A percentile compares a stretch with the other conserved stretches of the same genome.
Conservation (phyloP, 495 filamentous ascomycete genomes). For the Lophiotrema nucula region DNA sequence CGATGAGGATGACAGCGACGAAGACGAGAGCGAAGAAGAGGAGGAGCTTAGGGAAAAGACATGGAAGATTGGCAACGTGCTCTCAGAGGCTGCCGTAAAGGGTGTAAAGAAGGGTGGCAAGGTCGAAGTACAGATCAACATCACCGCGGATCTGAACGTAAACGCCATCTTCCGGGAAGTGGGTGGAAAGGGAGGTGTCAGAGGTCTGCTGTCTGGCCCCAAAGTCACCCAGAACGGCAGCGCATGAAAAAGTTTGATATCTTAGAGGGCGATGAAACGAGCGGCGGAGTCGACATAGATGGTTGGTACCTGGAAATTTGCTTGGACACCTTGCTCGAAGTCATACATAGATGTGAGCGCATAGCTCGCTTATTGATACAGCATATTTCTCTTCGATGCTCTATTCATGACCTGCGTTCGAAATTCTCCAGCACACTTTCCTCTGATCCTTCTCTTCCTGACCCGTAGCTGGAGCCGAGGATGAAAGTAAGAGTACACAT, state of each 20-base stretch:
- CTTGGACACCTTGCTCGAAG: too few species aligned
- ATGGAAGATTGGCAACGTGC: conserved; percentile 81
- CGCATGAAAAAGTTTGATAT: conserved; percentile 36
- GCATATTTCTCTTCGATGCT: too few species aligned
- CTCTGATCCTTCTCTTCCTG: too few species aligned
- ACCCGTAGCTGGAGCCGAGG: too few species aligned
- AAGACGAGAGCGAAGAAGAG: conserved; percentile 70
- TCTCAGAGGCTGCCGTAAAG: conserved; percentile 83
- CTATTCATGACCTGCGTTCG: too few species aligned
- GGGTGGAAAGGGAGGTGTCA: conserved; percentile 78
- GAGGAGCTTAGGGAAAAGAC: conserved; percentile 85
- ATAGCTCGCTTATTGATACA: too few species aligned
- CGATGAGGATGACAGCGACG: conserved; percentile 64
- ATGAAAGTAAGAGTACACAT: too few species aligned
- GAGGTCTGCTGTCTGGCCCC: conserved; percentile 62
- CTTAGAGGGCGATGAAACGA: too few species aligned
- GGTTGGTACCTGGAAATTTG: too few species aligned
- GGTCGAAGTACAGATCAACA: conserved; percentile 89
- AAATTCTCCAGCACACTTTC: too few species aligned
- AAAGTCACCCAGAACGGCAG: conserved; percentile 44
- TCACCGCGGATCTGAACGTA: conserved; percentile 71
- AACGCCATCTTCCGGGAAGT: conserved; percentile 81
- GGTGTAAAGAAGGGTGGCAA: conserved; percentile 83
- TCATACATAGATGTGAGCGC: too few species aligned
- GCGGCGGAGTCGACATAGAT: too few species aligned